Evolutionary conservation across 345 rosid species (phyloP).

Genomic region (Hypericum perforatum): DNA sequence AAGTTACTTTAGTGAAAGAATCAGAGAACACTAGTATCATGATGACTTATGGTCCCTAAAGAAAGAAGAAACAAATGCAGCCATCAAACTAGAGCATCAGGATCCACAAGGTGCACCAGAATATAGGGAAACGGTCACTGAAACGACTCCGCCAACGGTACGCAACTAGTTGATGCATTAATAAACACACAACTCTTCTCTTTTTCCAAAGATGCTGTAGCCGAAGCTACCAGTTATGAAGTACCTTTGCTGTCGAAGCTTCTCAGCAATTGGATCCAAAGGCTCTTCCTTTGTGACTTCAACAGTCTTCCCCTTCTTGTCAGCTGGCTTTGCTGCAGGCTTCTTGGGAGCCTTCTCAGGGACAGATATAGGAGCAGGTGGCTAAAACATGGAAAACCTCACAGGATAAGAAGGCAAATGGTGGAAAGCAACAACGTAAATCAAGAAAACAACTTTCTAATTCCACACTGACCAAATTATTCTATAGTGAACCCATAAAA

Average conservation of each 20-base stretch:
- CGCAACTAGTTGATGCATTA: too few relatives aligned
- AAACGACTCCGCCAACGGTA: too few relatives aligned
- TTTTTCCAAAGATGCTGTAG: too few relatives aligned
- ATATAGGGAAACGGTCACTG: too few relatives aligned
- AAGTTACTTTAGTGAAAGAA: conserved; percentile 1
- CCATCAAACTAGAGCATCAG: too few relatives aligned
- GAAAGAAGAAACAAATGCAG: too few relatives aligned
- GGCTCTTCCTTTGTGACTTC: conserved; percentile 29
- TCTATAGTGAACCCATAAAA: too few relatives aligned
- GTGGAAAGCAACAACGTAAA: not conserved
- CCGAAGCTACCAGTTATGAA: too few relatives aligned
- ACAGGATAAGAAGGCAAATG: not conserved
- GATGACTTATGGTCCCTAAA: not conserved
- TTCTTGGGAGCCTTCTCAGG: conserved; percentile 34
- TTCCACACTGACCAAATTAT: too few relatives aligned
- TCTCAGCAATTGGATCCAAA: conserved; percentile 66
- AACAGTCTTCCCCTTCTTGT: conserved; percentile 41
- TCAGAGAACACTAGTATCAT: not conserved
- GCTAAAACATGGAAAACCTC: conserved; percentile 12
- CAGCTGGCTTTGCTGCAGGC: conserved; percentile 33
- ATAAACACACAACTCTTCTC: too few relatives aligned
- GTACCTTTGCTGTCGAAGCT: conserved; percentile 73
- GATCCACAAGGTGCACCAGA: too few relatives aligned
- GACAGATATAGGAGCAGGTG: conserved; percentile 34
- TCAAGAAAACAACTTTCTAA: too few relatives aligned